Evolutionary conservation across 306 rosid species (phyloP).

Genomic region (Inga laurina): DNA sequence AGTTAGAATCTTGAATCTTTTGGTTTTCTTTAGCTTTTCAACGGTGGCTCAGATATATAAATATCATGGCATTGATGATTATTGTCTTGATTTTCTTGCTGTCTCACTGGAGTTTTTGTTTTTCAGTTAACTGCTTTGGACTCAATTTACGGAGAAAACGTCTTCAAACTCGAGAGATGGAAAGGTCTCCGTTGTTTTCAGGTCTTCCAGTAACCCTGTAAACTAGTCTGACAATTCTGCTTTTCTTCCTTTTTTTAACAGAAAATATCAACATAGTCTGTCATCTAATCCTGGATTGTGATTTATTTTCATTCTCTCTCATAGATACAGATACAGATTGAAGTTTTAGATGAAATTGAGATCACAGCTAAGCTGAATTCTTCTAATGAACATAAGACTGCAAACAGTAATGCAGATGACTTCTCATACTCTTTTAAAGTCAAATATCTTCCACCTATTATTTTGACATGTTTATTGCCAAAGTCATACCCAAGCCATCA

Average conservation of each 20-base stretch:
- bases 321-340: conserved; percentile 67
- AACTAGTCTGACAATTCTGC: conserved; percentile 4
- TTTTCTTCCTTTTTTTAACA: not conserved
- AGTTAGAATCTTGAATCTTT: not conserved
- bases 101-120: conserved; percentile 31
- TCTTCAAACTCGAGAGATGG: conserved; percentile 54
- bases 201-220: conserved; percentile 52
- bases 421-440: conserved; percentile 70
- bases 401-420: conserved; percentile 38
- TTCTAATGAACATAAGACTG: conserved; percentile 33
- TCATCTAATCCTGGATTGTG: conserved; percentile 3
- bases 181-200: conserved; percentile 63
- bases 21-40: not conserved
- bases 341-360: conserved; percentile 53
- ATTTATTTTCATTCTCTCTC: not conserved
- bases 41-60: conserved; percentile 6
- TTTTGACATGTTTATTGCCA: conserved; percentile 79
- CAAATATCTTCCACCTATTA: conserved; percentile 78
- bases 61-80: not conserved
- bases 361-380: conserved; percentile 61
- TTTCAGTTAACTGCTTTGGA: conserved; percentile 78
- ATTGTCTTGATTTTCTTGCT: conserved; percentile 1
- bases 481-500: conserved; percentile 84
- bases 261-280: conserved; percentile 11
- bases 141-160: conserved; percentile 78